Evolutionary conservation across 2,329 filamentous ascomycete species (phyloP).

Genomic region (Trichoderma endophyticum): DNA sequence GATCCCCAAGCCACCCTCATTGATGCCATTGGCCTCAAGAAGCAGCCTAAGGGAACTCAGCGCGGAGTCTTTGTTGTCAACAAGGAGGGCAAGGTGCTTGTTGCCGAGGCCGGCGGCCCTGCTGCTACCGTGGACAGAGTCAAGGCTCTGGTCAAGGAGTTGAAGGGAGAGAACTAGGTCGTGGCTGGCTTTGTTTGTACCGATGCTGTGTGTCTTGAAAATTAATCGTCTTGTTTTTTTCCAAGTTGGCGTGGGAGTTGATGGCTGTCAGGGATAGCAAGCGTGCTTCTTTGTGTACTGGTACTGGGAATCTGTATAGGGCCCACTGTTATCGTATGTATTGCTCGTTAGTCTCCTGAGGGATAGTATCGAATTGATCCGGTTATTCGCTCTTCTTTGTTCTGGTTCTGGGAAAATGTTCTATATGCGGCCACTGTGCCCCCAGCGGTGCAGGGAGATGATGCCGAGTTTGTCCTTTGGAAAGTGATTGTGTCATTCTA

Average conservation of each 20-base stretch:
- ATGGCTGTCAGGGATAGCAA: constrained; percentile 17
- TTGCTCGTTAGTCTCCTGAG: constrained; percentile 14
- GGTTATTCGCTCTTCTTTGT: not conserved
- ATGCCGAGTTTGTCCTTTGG: not conserved
- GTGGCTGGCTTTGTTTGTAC: not conserved
- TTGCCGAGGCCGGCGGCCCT: constrained; percentile 71
- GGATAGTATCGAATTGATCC: constrained; percentile 6
- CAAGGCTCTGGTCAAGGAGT: constrained; percentile 61
- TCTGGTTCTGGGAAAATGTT: not conserved
- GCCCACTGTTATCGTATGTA: constrained; percentile 12
- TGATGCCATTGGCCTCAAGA: constrained; percentile 83
- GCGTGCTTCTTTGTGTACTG: constrained; percentile 19
- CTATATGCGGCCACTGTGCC: not conserved
- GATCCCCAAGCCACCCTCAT: constrained; percentile 75
- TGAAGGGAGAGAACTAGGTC: constrained; percentile 26
- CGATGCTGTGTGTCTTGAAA: not conserved
- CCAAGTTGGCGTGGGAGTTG: constrained; percentile 19
- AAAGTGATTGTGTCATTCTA: not conserved
- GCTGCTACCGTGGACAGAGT: constrained; percentile 74
- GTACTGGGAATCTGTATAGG: constrained; percentile 16
- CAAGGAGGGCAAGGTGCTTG: constrained; percentile 76
- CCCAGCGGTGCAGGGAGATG: not conserved
- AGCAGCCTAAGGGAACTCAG: constrained; percentile 72
- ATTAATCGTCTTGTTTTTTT: not conserved
- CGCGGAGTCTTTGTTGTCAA: constrained; percentile 86